phyloP scores from a whole-genome alignment of 345 rosid species.

The Bruguiera gymnorhiza region DNA sequence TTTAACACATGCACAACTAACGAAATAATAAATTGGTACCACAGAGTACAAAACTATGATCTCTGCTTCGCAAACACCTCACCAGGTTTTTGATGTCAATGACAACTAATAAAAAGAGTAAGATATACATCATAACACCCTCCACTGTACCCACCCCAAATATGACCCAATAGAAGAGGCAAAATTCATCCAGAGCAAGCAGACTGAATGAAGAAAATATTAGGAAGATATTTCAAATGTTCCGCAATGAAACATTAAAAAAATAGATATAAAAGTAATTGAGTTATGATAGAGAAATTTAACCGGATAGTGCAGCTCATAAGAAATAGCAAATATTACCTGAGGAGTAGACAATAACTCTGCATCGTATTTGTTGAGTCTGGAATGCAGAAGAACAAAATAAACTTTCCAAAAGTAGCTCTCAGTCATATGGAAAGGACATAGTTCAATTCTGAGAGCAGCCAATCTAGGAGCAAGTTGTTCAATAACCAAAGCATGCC shows the following conservation, averaged over 20 bases:
- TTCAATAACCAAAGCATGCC: slow-evolving; percentile 27
- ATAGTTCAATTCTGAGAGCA: slow-evolving; percentile 36
- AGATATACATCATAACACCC: not conserved
- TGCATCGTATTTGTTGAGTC: slow-evolving; percentile 30
- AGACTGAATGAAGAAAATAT: not conserved
- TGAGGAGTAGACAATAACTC: slow-evolving; percentile 28
- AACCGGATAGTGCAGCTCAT: not conserved
- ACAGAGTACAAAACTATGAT: not conserved
- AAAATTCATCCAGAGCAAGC: too few relatives aligned
- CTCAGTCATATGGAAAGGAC: slow-evolving; percentile 32
- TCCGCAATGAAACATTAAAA: not conserved
- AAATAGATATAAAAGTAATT: not conserved
- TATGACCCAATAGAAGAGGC: not conserved
- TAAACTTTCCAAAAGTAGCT: slow-evolving; percentile 39
- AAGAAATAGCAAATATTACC: slow-evolving; percentile 18
- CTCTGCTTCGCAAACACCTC: not conserved
- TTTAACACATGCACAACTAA: too few relatives aligned
- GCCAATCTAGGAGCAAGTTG: slow-evolving; percentile 34
- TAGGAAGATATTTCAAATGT: not conserved
- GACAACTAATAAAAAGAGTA: not conserved
- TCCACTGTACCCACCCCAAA: not conserved
- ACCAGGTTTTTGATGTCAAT: not conserved
- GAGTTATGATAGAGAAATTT: not conserved
- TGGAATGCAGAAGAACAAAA: slow-evolving; percentile 34
- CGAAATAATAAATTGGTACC: too few relatives aligned